Conservation (phyloP, 1,284 basidiomycete genomes). For the Apiotrichum porosum region DNA sequence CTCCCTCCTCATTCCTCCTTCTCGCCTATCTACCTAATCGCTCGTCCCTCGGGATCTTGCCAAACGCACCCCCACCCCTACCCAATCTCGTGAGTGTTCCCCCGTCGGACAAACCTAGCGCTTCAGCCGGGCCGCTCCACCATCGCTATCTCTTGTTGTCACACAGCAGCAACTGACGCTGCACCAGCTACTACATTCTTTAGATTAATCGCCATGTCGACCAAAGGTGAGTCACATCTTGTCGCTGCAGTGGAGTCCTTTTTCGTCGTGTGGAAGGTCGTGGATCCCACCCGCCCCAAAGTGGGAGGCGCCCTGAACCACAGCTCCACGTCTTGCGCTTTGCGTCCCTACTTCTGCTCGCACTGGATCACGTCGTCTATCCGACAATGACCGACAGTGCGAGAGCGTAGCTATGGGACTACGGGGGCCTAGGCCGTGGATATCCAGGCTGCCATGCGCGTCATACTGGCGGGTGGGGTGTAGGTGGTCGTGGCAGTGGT, state of each 20-base stretch:
- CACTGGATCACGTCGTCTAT: not conserved
- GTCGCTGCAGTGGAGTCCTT: not conserved
- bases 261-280: not conserved
- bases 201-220: constrained; percentile 39
- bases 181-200: constrained; percentile 4
- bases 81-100: not conserved
- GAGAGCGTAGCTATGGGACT: too few species aligned
- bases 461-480: too few species aligned
- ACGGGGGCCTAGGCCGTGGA: too few species aligned
- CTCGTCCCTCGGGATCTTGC: not conserved
- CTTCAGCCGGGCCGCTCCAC: too few species aligned
- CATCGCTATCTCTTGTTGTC: not conserved
- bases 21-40: constrained; percentile 1
- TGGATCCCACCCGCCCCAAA: too few species aligned
- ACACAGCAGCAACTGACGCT: not conserved
- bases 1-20: constrained; percentile 1
- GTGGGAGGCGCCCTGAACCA: too few species aligned
- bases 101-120: not conserved
- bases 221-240: constrained; percentile 41
- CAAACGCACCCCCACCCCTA: not conserved
- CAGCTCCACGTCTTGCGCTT: not conserved
- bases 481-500: too few species aligned
- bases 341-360: not conserved
- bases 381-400: too few species aligned
- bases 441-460: too few species aligned